Evolutionary conservation across 257 asterid genomes (phyloP).

Genomic region (Petrea volubilis): DNA sequence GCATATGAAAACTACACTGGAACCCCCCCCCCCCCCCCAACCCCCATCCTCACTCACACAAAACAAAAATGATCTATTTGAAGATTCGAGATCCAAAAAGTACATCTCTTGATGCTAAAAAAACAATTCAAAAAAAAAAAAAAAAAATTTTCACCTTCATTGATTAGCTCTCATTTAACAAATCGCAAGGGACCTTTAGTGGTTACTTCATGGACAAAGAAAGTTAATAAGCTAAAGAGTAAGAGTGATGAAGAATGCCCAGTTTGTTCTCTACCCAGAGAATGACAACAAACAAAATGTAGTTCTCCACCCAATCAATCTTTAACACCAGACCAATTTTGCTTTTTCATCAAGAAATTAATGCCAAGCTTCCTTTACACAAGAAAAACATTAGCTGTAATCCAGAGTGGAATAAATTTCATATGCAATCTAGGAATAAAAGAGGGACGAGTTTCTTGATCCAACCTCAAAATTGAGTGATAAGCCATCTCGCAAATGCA

Average conservation of each 20-base stretch:
- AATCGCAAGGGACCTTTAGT: not conserved
- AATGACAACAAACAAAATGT: not conserved
- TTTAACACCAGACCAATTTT: not conserved
- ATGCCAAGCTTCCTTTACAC: not conserved
- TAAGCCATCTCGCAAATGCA: constrained; percentile 80
- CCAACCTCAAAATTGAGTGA: constrained; percentile 94
- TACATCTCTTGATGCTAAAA: not conserved
- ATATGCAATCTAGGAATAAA: constrained; percentile 1
- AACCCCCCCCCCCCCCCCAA: too few relatives aligned
- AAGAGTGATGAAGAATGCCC: not conserved
- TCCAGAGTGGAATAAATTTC: constrained; percentile 1
- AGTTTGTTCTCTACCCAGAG: not conserved
- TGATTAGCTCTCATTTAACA: not conserved
- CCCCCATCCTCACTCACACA: too few relatives aligned
- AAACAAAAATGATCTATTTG: constrained; percentile 10
- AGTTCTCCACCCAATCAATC: constrained; percentile 5
- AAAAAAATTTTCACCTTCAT: not conserved
- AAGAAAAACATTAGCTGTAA: not conserved
- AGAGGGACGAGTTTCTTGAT: not conserved
- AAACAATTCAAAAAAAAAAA: not conserved
- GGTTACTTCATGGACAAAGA: not conserved
- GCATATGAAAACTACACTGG: not conserved
- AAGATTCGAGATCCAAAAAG: constrained; percentile 9
- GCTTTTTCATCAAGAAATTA: constrained; percentile 3
- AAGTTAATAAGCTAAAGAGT: not conserved